Evolutionary conservation across 2,329 filamentous ascomycete species (phyloP).

Genomic region (Dactylonectria macrodidyma): DNA sequence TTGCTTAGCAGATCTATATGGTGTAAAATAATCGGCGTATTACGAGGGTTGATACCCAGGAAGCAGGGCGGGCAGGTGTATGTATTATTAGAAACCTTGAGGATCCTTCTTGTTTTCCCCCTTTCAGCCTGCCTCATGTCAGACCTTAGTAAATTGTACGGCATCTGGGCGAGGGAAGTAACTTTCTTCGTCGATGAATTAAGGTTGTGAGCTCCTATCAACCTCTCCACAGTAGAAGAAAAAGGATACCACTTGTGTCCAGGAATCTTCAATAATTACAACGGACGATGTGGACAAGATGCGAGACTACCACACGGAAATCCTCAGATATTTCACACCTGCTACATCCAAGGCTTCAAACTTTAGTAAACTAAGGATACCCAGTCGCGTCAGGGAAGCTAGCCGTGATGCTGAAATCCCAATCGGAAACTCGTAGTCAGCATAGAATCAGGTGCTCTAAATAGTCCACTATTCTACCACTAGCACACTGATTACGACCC

Average conservation of each 20-base stretch:
- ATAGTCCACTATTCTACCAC: neutral
- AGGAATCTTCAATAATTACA: no score
- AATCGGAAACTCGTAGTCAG: neutral
- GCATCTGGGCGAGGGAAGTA: neutral
- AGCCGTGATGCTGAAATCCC: no score
- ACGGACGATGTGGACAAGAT: no score
- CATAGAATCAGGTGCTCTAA: neutral
- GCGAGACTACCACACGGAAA: no score
- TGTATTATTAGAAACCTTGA: slow-evolving; percentile 4
- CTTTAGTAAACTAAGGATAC: no score
- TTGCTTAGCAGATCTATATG: slow-evolving; percentile 24
- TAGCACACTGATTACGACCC: neutral
- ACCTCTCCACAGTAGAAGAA: no score
- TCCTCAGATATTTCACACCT: no score
- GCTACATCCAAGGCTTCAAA: no score
- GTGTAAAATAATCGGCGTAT: slow-evolving; percentile 36
- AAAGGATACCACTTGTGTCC: no score
- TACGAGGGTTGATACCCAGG: slow-evolving; percentile 12
- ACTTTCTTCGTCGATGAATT: no score
- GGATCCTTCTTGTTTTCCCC: neutral
- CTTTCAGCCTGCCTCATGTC: neutral
- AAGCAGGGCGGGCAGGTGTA: neutral
- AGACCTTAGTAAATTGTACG: neutral
- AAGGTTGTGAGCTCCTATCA: no score
- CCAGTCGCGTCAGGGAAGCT: no score